Base-by-base conservation (phyloP, 176 grass and related monocot species). In the Zea luxurians region DNA sequence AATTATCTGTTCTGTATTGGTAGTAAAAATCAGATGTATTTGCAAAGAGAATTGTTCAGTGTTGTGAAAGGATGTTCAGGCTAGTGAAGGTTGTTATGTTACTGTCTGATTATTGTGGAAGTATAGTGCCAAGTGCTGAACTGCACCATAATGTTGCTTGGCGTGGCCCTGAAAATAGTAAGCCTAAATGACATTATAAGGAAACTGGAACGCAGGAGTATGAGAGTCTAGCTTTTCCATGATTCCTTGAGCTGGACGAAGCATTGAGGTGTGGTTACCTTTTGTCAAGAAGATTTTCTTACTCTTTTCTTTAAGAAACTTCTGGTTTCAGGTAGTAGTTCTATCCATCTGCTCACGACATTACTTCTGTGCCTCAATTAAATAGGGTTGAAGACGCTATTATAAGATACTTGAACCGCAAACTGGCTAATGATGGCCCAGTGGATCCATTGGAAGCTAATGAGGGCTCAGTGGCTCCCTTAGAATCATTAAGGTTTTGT, bases 341-440 rank as follows among this genome's bases (percentile, higher is more conserved):
- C 55, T 58, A 58, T 55, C 53, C 8, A 55, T 2, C 27, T 71
- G 20, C 80, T 89, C 27, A 93, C n/a, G 27, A 76, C 61, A 63
- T 83, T 34, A 80, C 38, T 61, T 87, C 37, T n/a, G 5, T 50
- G 86, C 11, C 34, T 10, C 50, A 44, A 50, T 85, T 20, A n/a
- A 64, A 72, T 64, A 97, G 94, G 94, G 89, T 97, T 79, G 94
- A 97, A 67, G 94, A 97, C 58, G 94, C 94, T 37, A 91, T 93
- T 64, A 97, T 97, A 84, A 84, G 94, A 37, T 97, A 97, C 50
- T 71, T 97, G 77, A 97, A 97, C 68, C 91, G 86, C 77, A 97
- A 97, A 72, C 91, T 87, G 3, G 74, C 88, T 74, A 93, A 63
- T 10, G 94, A 97, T 9, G 91, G 82, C 57, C 84, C 86, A 48